Conservation (phyloP, 1,284 basidiomycete genomes). For the Ustilago vetiveriae region DNA sequence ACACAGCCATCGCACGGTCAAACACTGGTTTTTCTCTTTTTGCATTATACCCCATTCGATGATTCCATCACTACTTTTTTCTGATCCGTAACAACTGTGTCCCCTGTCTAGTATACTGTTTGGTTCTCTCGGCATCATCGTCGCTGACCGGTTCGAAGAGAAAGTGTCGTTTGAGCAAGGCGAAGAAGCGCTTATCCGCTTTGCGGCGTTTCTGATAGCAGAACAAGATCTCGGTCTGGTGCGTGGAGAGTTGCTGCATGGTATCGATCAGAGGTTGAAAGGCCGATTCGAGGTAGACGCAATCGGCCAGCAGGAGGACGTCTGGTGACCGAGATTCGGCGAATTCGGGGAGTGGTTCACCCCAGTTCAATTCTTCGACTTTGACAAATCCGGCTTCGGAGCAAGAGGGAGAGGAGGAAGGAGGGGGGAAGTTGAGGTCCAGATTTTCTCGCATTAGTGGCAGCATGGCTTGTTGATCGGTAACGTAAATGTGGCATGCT, state of each 20-base stretch:
- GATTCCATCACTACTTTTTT: too few species aligned
- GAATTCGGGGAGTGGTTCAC: constrained; percentile 62
- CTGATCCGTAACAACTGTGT: constrained; percentile 48
- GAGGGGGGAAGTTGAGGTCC: constrained; percentile 40
- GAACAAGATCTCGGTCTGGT: constrained; percentile 73
- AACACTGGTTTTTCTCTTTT: neutral
- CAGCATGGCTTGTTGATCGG: constrained; percentile 78
- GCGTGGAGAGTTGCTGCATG: constrained; percentile 73
- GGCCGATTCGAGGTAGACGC: constrained; percentile 88
- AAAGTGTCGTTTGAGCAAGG: constrained; percentile 82
- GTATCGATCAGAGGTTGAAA: constrained; percentile 88
- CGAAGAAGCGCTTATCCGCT: constrained; percentile 91
- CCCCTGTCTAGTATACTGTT: constrained; percentile 54
- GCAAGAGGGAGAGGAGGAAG: neutral
- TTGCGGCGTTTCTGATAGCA: constrained; percentile 94
- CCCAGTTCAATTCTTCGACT: constrained; percentile 45
- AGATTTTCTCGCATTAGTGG: constrained; percentile 58
- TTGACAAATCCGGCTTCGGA: neutral
- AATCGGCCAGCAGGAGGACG: constrained; percentile 74
- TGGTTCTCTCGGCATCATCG: constrained; percentile 44
- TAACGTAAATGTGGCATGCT: constrained; percentile 73
- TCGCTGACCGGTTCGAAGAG: constrained; percentile 75
- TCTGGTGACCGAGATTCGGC: constrained; percentile 70
- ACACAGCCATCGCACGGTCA: neutral
- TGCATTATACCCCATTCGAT: too few species aligned